phyloP scores from a whole-genome alignment of 805 yeast genomes.

The Lipomyces oligophaga region DNA sequence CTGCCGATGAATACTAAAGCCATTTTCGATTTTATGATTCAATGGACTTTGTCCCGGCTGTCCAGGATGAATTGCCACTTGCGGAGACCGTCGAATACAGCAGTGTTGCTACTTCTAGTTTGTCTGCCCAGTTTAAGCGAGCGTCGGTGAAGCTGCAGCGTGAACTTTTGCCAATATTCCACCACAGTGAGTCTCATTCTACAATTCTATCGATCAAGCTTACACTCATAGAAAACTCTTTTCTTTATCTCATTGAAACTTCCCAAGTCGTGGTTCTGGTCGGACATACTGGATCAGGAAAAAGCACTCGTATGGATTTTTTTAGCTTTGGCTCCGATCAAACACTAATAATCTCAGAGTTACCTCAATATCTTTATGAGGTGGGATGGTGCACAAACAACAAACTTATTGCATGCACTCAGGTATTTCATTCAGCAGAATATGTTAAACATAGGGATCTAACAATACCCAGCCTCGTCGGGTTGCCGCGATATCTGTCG shows the following conservation, averaged over 20 bases:
- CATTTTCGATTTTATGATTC: no score
- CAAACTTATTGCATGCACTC: constrained; percentile 63
- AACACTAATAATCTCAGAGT: constrained; percentile 10
- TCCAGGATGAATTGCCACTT: not conserved
- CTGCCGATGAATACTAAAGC: not conserved
- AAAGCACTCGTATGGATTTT: constrained; percentile 29
- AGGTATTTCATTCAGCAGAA: constrained; percentile 33
- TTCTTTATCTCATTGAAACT: constrained; percentile 25
- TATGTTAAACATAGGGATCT: no score
- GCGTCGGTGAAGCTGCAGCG: constrained; percentile 21
- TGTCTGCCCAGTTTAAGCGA: constrained; percentile 15
- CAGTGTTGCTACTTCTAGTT: constrained; percentile 11
- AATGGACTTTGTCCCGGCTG: not conserved
- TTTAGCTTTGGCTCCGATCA: not conserved
- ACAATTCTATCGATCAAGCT: not conserved
- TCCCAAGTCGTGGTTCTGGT: constrained; percentile 23
- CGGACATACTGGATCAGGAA: constrained; percentile 33
- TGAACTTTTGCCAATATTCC: constrained; percentile 22
- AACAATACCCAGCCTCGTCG: constrained; percentile 27
- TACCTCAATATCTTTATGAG: constrained; percentile 29
- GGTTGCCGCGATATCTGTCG: constrained; percentile 47
- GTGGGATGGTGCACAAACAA: constrained; percentile 28
- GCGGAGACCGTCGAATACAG: constrained; percentile 2
- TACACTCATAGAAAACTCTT: constrained; percentile 11
- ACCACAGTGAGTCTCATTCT: constrained; percentile 15